These are phyloP conservation scores for Trichosporon coremiiforme DNA, from an alignment of 1,284 basidiomycete genomes.

Conservation along the genomic window DNA sequence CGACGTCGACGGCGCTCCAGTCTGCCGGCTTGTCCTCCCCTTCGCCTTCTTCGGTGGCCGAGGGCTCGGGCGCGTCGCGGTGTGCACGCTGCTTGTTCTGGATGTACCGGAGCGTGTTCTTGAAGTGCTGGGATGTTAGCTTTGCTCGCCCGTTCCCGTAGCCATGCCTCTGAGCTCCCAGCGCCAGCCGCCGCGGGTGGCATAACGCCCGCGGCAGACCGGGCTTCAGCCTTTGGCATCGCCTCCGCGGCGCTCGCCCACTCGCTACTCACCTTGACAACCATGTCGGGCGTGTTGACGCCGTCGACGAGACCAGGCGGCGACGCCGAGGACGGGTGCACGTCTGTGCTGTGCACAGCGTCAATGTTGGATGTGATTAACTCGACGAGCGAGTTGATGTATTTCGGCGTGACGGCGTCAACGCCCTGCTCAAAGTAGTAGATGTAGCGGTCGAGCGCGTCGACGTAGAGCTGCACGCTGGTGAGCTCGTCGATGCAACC, in stretches of 20 bases:
- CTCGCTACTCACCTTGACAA: constrained; percentile 57
- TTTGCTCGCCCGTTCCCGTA: not conserved
- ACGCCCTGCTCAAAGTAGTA: constrained; percentile 92
- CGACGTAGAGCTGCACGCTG: constrained; percentile 88
- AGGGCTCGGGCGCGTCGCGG: constrained; percentile 39
- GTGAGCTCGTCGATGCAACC: constrained; percentile 93
- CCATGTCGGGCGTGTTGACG: constrained; percentile 87
- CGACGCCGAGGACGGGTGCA: constrained; percentile 77
- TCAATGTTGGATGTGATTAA: constrained; percentile 89
- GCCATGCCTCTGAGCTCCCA: no score
- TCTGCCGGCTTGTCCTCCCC: constrained; percentile 56
- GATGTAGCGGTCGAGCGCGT: constrained; percentile 86
- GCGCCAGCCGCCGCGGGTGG: no score
- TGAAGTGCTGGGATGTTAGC: constrained; percentile 68
- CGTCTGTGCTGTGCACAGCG: constrained; percentile 75
- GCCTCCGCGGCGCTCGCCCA: not conserved
- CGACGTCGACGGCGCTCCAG: constrained; percentile 82
- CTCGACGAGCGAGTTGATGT: constrained; percentile 89
- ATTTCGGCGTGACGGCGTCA: constrained; percentile 87
- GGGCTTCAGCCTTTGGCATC: not conserved
- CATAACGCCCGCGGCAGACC: not conserved
- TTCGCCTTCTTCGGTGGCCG: constrained; percentile 41
- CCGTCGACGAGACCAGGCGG: constrained; percentile 84
- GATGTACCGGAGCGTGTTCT: constrained; percentile 83
- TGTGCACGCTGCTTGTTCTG: constrained; percentile 53